Conservation (phyloP, 768 basidiomycete species). For the Lanmaoa rubissima region DNA sequence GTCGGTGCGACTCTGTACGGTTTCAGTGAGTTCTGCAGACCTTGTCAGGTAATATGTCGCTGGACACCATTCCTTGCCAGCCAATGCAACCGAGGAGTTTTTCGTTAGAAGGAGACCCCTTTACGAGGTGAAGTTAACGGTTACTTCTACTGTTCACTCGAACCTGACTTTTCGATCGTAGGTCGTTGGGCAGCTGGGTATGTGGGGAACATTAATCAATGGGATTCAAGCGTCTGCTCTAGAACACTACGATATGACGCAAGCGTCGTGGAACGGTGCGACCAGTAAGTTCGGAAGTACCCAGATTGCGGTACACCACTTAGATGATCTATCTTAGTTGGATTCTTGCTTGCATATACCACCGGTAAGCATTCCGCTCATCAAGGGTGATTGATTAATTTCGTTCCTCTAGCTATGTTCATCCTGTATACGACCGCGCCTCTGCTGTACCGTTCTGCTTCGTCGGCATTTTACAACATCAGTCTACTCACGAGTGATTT, state of each 20-base stretch:
- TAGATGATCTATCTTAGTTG: slow-evolving; percentile 36
- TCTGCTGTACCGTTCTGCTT: slow-evolving; percentile 81
- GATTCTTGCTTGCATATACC: slow-evolving; percentile 52
- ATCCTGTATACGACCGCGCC: slow-evolving; percentile 85
- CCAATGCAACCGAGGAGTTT: slow-evolving; percentile 87
- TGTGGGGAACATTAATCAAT: slow-evolving; percentile 81
- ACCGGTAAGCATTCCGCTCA: slow-evolving; percentile 27
- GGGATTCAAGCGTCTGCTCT: slow-evolving; percentile 74
- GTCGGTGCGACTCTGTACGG: slow-evolving; percentile 84
- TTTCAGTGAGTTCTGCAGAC: slow-evolving; percentile 55
- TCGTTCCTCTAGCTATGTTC: slow-evolving; percentile 59
- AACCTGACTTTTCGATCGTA: slow-evolving; percentile 16
- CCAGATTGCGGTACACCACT: slow-evolving; percentile 3
- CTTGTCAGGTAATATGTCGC: background rate
- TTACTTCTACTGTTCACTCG: background rate
- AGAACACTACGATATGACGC: slow-evolving; percentile 65
- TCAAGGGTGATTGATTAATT: background rate
- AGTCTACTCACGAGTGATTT: slow-evolving; percentile 87
- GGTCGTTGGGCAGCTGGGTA: slow-evolving; percentile 83
- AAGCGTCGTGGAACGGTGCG: slow-evolving; percentile 68
- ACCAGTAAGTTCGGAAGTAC: slow-evolving; percentile 55
- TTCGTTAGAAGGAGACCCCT: slow-evolving; percentile 77
- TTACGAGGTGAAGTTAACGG: slow-evolving; percentile 55
- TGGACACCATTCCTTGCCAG: slow-evolving; percentile 36
- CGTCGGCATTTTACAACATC: slow-evolving; percentile 83